Evolutionary conservation across 176 grass and related monocot species (phyloP).

Genomic region (Miscanthus lutarioriparius): DNA sequence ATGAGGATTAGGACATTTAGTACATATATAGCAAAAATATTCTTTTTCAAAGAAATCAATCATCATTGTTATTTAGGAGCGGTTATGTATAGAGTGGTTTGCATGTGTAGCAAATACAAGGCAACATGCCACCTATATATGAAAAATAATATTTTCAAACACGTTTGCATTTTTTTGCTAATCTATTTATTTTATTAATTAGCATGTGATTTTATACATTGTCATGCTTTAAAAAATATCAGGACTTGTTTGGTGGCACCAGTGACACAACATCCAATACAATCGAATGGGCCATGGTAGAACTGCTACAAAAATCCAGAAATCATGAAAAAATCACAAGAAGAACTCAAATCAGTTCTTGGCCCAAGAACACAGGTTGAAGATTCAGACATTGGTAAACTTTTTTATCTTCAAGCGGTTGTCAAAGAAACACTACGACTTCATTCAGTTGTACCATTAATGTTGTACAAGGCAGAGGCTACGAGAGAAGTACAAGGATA

Average conservation of each 20-base stretch:
- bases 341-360: background rate
- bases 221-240: background rate
- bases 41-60: too few relatives aligned
- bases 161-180: too few relatives aligned
- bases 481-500: constrained; percentile 23
- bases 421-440: constrained; percentile 24
- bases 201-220: background rate
- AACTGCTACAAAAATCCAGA: constrained; percentile 14
- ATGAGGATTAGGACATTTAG: too few relatives aligned
- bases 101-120: too few relatives aligned
- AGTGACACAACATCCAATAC: constrained; percentile 30
- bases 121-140: too few relatives aligned
- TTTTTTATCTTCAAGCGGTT: constrained; percentile 39
- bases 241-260: constrained; percentile 32
- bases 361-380: background rate
- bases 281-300: constrained; percentile 38
- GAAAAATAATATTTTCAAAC: too few relatives aligned
- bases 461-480: background rate
- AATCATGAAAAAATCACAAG: background rate
- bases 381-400: constrained; percentile 7
- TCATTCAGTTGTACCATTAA: background rate
- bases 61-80: too few relatives aligned
- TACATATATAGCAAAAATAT: too few relatives aligned
- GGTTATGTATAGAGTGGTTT: too few relatives aligned
- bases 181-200: background rate